Percentiles rank a stretch among this genome's conserved stretches.
Evolutionary conservation across 2,329 filamentous ascomycete genomes (phyloP).

Genomic region (Talaromyces sp.): DNA sequence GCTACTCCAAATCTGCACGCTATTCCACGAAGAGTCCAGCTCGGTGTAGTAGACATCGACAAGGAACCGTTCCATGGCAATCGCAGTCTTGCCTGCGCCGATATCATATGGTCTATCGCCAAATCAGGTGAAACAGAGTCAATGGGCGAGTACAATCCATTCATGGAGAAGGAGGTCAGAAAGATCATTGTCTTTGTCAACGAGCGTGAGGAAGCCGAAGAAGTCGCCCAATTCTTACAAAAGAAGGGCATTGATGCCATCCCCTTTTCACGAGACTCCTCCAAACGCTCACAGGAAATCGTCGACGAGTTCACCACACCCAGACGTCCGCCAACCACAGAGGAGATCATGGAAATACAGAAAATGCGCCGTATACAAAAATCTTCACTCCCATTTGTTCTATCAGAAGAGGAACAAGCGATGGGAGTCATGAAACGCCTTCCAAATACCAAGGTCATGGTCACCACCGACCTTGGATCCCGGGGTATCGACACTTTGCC

Average conservation of each 20-base stretch:
- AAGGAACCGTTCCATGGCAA: constrained; percentile 92
- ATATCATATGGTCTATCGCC: constrained; percentile 90
- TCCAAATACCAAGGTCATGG: constrained; percentile 70
- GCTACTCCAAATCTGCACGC: constrained; percentile 95
- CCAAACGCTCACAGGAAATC: constrained; percentile 73
- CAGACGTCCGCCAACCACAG: constrained; percentile 34
- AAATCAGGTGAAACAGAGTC: constrained; percentile 60
- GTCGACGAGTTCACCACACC: constrained; percentile 67
- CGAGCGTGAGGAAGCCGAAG: constrained; percentile 81
- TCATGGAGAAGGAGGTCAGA: constrained; percentile 60
- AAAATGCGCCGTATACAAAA: constrained; percentile 31
- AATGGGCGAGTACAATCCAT: constrained; percentile 32
- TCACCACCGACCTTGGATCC: constrained; percentile 89
- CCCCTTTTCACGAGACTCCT: constrained; percentile 79
- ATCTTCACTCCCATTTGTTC: constrained; percentile 41
- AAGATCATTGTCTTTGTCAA: constrained; percentile 95
- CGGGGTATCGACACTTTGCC: constrained; percentile 91
- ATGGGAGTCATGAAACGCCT: constrained; percentile 19
- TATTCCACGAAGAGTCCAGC: constrained; percentile 88
- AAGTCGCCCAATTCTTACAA: constrained; percentile 73
- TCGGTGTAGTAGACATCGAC: constrained; percentile 87
- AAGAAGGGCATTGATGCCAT: constrained; percentile 86
- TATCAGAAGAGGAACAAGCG: constrained; percentile 32
- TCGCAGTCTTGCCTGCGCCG: constrained; percentile 87
- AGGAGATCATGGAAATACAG: constrained; percentile 33